These are phyloP conservation scores for Calocybe cyanea DNA, from an alignment of 768 basidiomycete genomes.

Conservation along the genomic window DNA sequence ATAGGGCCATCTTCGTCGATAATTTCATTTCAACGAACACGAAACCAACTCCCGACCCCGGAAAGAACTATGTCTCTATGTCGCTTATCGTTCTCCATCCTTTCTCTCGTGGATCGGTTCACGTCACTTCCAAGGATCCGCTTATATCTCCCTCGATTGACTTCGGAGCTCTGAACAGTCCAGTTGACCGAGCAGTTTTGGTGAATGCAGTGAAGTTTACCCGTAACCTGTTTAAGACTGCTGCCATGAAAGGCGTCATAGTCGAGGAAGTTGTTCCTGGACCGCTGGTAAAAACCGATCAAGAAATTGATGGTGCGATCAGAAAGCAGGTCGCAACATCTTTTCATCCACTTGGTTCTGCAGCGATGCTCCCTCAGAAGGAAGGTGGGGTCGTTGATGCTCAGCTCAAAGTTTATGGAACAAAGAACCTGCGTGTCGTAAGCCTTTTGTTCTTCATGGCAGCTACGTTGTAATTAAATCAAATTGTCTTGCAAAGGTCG, in stretches of 20 bases:
- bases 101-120: slow-evolving; percentile 35
- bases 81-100: slow-evolving; percentile 27
- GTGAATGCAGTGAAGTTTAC: slow-evolving; percentile 16
- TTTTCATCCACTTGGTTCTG: slow-evolving; percentile 18
- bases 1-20: not conserved
- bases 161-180: slow-evolving; percentile 12
- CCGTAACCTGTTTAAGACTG: slow-evolving; percentile 8
- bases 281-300: slow-evolving; percentile 18
- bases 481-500: too few species aligned
- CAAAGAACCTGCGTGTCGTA: too few species aligned
- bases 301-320: slow-evolving; percentile 15
- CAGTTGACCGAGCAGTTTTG: slow-evolving; percentile 20
- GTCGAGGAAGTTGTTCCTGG: slow-evolving; percentile 7
- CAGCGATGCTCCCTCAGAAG: too few species aligned
- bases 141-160: slow-evolving; percentile 15
- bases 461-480: too few species aligned
- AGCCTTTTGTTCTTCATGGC: too few species aligned
- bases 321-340: slow-evolving; percentile 4
- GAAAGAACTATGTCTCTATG: slow-evolving; percentile 20
- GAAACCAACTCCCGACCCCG: slow-evolving; percentile 10
- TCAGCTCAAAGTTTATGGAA: too few species aligned
- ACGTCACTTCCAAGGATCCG: slow-evolving; percentile 19
- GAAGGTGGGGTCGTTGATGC: too few species aligned
- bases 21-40: not conserved
- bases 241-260: slow-evolving; percentile 6